Evolutionary conservation across 208 protist genomes (phyloP), one percentile per base, ranked within the genome.

Genomic region (Vickermania spadyakhi): DNA sequence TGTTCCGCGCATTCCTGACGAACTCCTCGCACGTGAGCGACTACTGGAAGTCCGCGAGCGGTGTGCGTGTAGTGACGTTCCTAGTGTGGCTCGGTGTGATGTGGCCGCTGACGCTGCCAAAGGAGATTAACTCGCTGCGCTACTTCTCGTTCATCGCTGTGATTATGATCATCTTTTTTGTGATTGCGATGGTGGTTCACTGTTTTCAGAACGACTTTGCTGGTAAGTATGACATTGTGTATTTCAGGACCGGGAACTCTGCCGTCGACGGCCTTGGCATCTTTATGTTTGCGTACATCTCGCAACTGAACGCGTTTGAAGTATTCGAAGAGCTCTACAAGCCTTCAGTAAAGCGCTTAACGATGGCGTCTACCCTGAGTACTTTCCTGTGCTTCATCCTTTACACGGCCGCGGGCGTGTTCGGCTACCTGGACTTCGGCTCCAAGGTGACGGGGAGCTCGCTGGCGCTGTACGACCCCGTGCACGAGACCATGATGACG

Each of bases 371-470:
- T 1, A 51, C 50, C 2, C 36, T 88, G 25, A 79, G 72, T 18
- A 72, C 87, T 25, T 31, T 45, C n/a, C 60, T 91, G 14, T 88
- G 78, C 59, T 77, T 75, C 21, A 59, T 58, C 1, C 61, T 91
- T 3, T 89, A 91, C 76, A 58, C 76, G 25, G 53, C 72, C 21
- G 60, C 75, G 1, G 78, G 77, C 7, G 36, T 88, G 23, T 86
- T 86, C 42, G 85, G 85, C 1, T 87, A 89, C 68, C 30, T 83
- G n/a, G 77, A 89, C 66, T 89, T 89, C 61, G 77, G 73, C 11
- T 18, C 60, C 3, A 55, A 53, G 7, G 56, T 79, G 18, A 68
- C 42, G 13, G 72, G 64, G 2, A 64, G 60, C n/a, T 85, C 80
- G 27, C 68, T 94, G 42, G 62, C 53, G 41, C 65, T 77, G 56